Percentiles rank a stretch among this genome's conserved stretches.
These are phyloP conservation scores for Datisca glomerata DNA, from an alignment of 306 rosid genomes.

Conservation along the genomic window DNA sequence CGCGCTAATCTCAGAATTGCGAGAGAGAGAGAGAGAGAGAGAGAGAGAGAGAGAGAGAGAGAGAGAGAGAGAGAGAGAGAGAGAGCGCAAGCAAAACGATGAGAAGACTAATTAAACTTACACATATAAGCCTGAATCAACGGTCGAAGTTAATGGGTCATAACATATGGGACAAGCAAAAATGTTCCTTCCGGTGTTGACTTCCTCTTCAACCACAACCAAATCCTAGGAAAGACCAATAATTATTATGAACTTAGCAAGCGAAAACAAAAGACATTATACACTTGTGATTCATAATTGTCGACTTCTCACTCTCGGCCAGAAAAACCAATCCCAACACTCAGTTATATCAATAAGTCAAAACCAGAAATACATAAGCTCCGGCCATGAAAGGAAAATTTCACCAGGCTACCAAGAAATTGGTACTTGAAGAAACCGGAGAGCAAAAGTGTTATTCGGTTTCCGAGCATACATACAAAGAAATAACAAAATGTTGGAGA, in stretches of 20 bases:
- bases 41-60: no score
- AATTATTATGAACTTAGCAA: background rate
- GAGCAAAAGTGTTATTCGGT: no score
- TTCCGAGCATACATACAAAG: background rate
- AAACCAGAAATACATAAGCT: no score
- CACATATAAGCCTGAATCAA: conserved; percentile 37
- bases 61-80: no score
- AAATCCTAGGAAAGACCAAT: conserved; percentile 26
- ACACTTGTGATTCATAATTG: no score
- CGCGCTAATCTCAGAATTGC: background rate
- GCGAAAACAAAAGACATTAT: background rate
- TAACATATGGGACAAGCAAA: conserved; percentile 86
- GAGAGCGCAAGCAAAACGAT: no score
- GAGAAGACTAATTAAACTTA: conserved; percentile 18
- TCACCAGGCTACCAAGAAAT: no score
- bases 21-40: background rate
- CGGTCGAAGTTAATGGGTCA: conserved; percentile 27
- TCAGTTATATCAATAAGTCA: no score
- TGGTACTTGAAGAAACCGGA: no score
- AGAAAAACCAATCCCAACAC: no score
- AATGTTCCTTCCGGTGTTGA: conserved; percentile 15
- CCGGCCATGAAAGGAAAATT: no score
- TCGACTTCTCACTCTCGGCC: background rate
- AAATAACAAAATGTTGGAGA: background rate
- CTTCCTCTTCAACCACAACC: conserved; percentile 28